Percentiles rank a stretch among this genome's conserved stretches.
Conservation (phyloP, 78 protist genomes). For the Mastigamoeba balamuthi region DNA sequence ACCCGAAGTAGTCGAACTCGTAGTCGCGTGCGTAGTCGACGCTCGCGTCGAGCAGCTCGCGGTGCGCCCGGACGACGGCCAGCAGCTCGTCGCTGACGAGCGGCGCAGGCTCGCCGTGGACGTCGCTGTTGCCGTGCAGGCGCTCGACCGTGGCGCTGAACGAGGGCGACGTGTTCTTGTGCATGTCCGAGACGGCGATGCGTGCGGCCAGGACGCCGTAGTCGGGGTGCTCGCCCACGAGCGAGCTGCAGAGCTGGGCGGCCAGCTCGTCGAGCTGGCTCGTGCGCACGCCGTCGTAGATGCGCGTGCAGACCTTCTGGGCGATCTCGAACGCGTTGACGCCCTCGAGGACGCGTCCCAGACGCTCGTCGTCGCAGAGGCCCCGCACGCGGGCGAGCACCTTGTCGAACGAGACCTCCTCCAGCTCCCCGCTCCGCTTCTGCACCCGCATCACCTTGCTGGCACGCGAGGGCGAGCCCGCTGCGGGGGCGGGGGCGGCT, state of each 20-base stretch:
- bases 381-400: conserved; percentile 51
- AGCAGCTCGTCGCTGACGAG: conserved; percentile 70
- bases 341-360: too few relatives aligned
- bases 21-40: conserved; percentile 83
- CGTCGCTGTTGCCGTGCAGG: conserved; percentile 50
- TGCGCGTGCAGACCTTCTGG: conserved; percentile 73
- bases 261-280: conserved; percentile 83
- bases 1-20: conserved; percentile 91
- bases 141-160: conserved; percentile 54
- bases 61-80: conserved; percentile 35
- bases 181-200: conserved; percentile 82
- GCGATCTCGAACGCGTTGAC: conserved; percentile 67
- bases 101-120: conserved; percentile 58
- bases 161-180: conserved; percentile 68
- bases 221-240: conserved; percentile 88
- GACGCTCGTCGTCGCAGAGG: conserved; percentile 69
- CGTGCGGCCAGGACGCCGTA: conserved; percentile 94
- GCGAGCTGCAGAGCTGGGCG: conserved; percentile 91
- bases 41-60: conserved; percentile 52
- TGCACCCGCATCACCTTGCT: too few relatives aligned
- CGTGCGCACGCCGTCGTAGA: conserved; percentile 72
- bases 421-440: too few relatives aligned
- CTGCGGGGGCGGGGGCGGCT: too few relatives aligned
- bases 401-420: conserved; percentile 66
- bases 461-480: too few relatives aligned